These are phyloP conservation scores for Obelidium mucronatum DNA, from an alignment of 192 early-diverging fungal genomes.

Conservation along the genomic window DNA sequence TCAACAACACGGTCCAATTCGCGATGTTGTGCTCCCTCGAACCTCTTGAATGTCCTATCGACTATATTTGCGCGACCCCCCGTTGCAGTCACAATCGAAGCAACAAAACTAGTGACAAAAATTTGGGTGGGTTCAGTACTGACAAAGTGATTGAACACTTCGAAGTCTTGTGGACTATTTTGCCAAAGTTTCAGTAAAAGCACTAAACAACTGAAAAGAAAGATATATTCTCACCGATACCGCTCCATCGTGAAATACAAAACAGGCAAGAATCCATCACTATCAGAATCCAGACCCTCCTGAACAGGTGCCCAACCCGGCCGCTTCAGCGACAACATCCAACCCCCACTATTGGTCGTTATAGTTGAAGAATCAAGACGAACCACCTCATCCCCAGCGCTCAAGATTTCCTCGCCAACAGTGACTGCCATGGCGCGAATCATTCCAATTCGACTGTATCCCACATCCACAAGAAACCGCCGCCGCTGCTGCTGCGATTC, in stretches of 20 bases:
- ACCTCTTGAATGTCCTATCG: background rate
- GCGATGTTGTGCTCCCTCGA: background rate
- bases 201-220: no score
- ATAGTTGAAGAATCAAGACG: no score
- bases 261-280: background rate
- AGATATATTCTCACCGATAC: background rate
- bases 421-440: background rate
- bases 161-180: conserved; percentile 24
- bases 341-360: no score
- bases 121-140: background rate
- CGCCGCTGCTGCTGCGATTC: no score
- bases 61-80: background rate
- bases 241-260: conserved; percentile 13
- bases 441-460: conserved; percentile 16
- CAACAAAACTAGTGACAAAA: background rate
- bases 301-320: background rate
- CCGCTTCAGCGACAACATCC: background rate
- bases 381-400: background rate
- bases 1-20: background rate
- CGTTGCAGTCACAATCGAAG: conserved; percentile 4
- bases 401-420: background rate
- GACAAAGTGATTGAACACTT: background rate
- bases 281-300: background rate
- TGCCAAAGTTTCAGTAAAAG: no score
- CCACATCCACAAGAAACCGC: background rate